These are phyloP conservation scores for Craterostigma plantagineum DNA, from an alignment of 257 asterid genomes.

Conservation along the genomic window DNA sequence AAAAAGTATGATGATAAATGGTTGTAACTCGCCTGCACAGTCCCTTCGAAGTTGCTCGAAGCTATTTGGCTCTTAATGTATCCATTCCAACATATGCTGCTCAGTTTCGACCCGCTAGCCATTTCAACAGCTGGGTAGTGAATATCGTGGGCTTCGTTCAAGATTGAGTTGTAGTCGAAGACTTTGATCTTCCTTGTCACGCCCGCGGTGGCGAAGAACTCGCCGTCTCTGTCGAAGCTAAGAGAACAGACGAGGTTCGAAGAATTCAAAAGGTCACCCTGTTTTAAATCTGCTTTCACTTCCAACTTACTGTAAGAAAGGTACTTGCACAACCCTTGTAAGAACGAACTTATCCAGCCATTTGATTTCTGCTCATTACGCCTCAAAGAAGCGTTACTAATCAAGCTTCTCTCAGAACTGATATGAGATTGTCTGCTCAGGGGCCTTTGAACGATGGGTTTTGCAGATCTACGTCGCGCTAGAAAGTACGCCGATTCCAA, in stretches of 20 bases:
- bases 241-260: constrained; percentile 88
- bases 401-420: constrained; percentile 59
- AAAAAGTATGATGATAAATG: not conserved
- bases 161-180: constrained; percentile 62
- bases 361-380: constrained; percentile 26
- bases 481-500: constrained; percentile 69
- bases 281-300: constrained; percentile 85
- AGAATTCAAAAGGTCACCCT: constrained; percentile 84
- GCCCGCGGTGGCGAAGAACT: constrained; percentile 93
- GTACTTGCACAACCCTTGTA: constrained; percentile 74
- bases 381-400: constrained; percentile 38
- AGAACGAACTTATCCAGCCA: constrained; percentile 66
- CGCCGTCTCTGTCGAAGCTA: constrained; percentile 93
- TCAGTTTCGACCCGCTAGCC: constrained; percentile 77
- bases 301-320: constrained; percentile 58
- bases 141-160: constrained; percentile 64
- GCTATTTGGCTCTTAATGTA: constrained; percentile 94
- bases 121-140: constrained; percentile 96
- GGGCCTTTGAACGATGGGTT: constrained; percentile 19
- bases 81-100: constrained; percentile 95
- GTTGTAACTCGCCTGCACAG: constrained; percentile 53
- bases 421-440: constrained; percentile 28
- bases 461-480: constrained; percentile 37
- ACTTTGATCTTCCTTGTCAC: constrained; percentile 95
- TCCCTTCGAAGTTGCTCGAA: constrained; percentile 96